Conservation (phyloP, 148 eudicot genomes). For the Camellia sinensis region DNA sequence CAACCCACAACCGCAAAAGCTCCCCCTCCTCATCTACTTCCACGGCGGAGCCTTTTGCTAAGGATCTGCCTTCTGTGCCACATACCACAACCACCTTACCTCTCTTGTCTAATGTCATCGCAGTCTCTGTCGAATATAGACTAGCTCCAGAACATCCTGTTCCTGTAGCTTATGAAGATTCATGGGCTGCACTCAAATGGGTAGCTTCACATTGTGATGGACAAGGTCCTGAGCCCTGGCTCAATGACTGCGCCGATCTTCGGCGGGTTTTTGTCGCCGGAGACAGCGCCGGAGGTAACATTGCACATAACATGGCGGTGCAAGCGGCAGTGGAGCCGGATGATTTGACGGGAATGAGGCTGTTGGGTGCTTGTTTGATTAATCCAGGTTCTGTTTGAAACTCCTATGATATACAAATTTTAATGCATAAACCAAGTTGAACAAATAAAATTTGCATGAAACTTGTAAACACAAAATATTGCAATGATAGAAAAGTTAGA, state of each 20-base stretch:
- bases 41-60: constrained; percentile 16
- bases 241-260: not conserved
- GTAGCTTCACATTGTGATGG: not conserved
- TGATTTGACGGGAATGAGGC: not conserved
- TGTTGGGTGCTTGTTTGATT: constrained; percentile 9
- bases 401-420: too few relatives aligned
- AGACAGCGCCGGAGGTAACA: constrained; percentile 25
- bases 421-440: too few relatives aligned
- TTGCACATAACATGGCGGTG: constrained; percentile 17
- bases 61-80: constrained; percentile 8
- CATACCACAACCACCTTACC: constrained; percentile 24
- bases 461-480: too few relatives aligned
- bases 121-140: constrained; percentile 13
- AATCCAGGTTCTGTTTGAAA: constrained; percentile 6
- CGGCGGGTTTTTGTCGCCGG: constrained; percentile 9
- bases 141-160: constrained; percentile 13
- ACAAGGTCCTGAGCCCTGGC: constrained; percentile 8
- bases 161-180: not conserved
- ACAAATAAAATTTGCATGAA: too few relatives aligned
- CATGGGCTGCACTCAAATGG: constrained; percentile 12
- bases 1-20: not conserved
- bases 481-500: too few relatives aligned
- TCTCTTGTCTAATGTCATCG: constrained; percentile 10
- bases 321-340: constrained; percentile 11
- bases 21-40: constrained; percentile 9